Evolutionary conservation across 2,329 filamentous ascomycete genomes (phyloP), one percentile per base, ranked within the genome.

Genomic region (Trichothecium sympodiale): DNA sequence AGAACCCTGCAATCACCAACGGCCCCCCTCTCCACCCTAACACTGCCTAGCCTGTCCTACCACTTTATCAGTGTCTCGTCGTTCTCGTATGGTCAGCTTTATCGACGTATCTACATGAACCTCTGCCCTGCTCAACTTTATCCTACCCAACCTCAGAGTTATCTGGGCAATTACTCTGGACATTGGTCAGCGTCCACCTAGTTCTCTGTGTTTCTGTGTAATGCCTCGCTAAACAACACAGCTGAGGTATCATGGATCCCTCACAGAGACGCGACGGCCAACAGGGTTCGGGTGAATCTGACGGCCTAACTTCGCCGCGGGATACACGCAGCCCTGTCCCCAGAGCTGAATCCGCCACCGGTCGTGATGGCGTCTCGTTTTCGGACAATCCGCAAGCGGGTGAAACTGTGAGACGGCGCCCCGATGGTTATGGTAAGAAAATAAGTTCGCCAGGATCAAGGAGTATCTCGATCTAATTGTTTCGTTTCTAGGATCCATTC

Each of bases 351-450:
- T 46, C 57, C 31, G 43, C 55, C 31, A 43, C 56, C 31, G 47
- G 48, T 36, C 57, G 53, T 38, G 47, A 52, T 16, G 64, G 66
- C 27, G 66, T 71, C 33, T 59, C 55, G 17, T 50, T 66, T 33
- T 61, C 68, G 4, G 72, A 75, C 46, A 73, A 65, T 53, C 67
- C 66, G 46, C 71, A 75, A 49, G 74, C 73, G 15, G 68, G 67
- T 16, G 75, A 78, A 38, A 77, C 74, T 13, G 61, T 77, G 45
- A 67, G 76, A 44, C 65, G 71, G 45, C 65, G 70, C 44, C 63
- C 69, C 38, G 74, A 79, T 44, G 58, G 51, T 16, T 78, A 78
- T 57, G 75, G 75, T 80, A 59, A 39, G 65, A 58, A 17, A 23
- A 17, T 8, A 14, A 14, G 31, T 17, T 15, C 17, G n/a, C 31